phyloP scores from a whole-genome alignment of 768 basidiomycete species.

The Termitomyces eurrhizus region DNA sequence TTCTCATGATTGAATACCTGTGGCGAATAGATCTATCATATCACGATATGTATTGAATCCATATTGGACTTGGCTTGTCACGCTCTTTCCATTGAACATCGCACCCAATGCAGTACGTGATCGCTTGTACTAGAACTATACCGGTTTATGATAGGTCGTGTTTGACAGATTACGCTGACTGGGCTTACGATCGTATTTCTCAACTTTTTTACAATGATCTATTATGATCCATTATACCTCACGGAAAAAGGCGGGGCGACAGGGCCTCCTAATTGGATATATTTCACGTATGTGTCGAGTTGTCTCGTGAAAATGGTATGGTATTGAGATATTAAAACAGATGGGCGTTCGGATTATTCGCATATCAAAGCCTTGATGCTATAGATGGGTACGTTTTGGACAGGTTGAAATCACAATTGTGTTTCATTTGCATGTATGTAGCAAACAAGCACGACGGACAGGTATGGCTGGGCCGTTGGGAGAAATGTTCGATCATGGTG shows the following conservation, averaged over 20 bases:
- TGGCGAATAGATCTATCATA: constrained; percentile 56
- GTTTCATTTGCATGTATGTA: constrained; percentile 22
- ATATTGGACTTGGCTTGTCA: constrained; percentile 92
- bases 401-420: constrained; percentile 1
- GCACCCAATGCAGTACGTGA: constrained; percentile 84
- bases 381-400: constrained; percentile 68
- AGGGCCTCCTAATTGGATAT: constrained; percentile 81
- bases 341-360: constrained; percentile 85
- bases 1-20: not conserved
- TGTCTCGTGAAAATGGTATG: not conserved
- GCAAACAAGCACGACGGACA: constrained; percentile 93
- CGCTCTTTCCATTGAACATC: constrained; percentile 76
- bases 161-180: constrained; percentile 77
- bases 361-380: constrained; percentile 88
- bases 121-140: not conserved
- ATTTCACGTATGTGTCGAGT: constrained; percentile 66
- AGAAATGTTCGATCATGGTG: constrained; percentile 98
- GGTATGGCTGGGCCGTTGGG: constrained; percentile 98
- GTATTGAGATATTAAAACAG: constrained; percentile 32
- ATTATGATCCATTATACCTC: constrained; percentile 78
- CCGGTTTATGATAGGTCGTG: not conserved
- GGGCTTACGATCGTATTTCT: constrained; percentile 78
- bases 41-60: constrained; percentile 76
- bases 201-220: constrained; percentile 81
- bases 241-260: constrained; percentile 58